Percentiles rank a stretch among this genome's conserved stretches.
Conservation (phyloP, 805 yeast species). For the Saturnispora besseyi region DNA sequence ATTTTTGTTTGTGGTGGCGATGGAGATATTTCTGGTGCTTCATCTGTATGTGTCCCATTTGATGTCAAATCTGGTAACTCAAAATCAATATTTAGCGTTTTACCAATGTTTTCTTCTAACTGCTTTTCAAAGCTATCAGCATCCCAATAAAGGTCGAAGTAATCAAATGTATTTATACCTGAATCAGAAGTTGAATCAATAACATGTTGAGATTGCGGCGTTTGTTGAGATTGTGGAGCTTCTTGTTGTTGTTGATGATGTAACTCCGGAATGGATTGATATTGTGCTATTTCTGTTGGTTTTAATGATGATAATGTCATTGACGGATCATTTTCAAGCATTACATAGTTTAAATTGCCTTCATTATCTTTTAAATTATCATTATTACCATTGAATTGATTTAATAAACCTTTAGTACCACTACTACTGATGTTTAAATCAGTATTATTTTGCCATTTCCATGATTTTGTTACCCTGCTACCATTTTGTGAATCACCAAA, state of each 20-base stretch:
- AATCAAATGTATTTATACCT: not conserved
- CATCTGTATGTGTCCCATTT: not conserved
- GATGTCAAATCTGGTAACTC: not conserved
- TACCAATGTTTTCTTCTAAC: constrained; percentile 7
- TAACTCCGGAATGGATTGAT: not conserved
- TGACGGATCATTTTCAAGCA: not conserved
- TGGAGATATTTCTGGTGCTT: not conserved
- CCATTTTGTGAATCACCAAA: not conserved
- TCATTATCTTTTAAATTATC: not conserved
- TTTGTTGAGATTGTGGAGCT: not conserved
- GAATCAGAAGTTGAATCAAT: not conserved
- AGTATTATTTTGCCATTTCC: constrained; percentile 5
- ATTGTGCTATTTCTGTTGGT: not conserved
- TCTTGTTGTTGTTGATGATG: not conserved
- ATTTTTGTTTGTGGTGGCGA: not conserved
- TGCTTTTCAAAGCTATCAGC: constrained; percentile 5
- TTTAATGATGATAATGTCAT: not conserved
- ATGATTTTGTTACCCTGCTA: constrained; percentile 1
- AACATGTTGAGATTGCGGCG: not conserved
- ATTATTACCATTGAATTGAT: not conserved
- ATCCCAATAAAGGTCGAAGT: constrained; percentile 1
- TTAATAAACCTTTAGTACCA: not conserved
- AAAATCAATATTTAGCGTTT: constrained; percentile 1
- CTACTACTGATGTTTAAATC: not conserved
- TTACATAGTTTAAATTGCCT: not conserved